Percentiles rank a stretch among this genome's conserved stretches.
These are phyloP conservation scores for Phytophthora ohioensis DNA, from an alignment of 352 stramenopile species.

Conservation along the genomic window DNA sequence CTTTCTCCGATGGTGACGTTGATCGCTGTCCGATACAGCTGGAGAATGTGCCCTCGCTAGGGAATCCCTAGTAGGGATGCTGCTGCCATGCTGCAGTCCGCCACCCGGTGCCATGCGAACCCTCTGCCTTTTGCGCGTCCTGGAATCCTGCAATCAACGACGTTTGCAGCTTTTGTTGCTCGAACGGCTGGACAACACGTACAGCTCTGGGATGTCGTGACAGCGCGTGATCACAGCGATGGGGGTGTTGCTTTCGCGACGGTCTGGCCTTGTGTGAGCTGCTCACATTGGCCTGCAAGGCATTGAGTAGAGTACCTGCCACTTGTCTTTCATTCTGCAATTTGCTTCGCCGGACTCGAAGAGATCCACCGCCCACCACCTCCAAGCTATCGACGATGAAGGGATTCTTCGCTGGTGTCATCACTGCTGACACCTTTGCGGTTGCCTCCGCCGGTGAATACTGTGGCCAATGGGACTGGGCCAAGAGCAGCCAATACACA, in stretches of 20 bases:
- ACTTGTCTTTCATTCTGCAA: conserved; percentile 26
- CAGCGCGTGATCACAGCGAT: background rate
- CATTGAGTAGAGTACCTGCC: background rate
- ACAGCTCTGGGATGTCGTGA: conserved; percentile 13
- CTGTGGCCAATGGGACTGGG: conserved; percentile 48
- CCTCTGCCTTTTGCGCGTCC: conserved; percentile 12
- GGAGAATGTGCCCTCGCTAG: conserved; percentile 14
- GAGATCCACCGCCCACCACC: background rate
- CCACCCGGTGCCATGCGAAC: background rate
- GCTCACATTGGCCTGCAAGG: too few relatives aligned
- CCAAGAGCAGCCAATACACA: conserved; percentile 47
- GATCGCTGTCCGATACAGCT: conserved; percentile 13
- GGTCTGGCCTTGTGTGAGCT: background rate
- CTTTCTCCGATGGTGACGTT: background rate
- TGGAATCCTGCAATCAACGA: conserved; percentile 22
- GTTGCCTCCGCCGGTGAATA: conserved; percentile 28
- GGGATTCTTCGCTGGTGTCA: conserved; percentile 26
- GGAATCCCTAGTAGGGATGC: background rate
- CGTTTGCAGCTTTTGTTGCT: background rate
- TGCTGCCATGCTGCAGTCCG: conserved; percentile 22
- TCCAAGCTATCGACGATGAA: conserved; percentile 23
- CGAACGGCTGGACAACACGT: conserved; percentile 27
- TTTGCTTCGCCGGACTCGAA: conserved; percentile 15
- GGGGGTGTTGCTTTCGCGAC: conserved; percentile 9
- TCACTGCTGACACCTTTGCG: conserved; percentile 24